Conservation (phyloP, 2,329 filamentous ascomycete genomes). For the Fusarium nelsonii region DNA sequence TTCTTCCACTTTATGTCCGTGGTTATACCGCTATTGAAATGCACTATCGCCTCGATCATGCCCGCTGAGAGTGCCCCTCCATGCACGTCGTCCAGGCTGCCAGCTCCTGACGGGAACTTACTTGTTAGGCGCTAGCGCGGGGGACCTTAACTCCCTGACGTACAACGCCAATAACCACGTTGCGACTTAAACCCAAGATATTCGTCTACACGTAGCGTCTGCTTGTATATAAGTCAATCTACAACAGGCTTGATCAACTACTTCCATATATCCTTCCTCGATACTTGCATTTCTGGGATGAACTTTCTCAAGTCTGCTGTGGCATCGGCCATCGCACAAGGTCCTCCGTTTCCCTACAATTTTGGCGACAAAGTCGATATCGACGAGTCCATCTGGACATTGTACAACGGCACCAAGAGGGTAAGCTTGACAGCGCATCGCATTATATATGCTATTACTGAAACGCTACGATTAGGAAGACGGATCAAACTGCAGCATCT, state of each 20-base stretch:
- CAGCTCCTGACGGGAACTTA: conserved; percentile 1
- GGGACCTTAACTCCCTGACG: conserved; percentile 40
- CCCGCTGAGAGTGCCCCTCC: conserved; percentile 20
- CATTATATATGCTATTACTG: not conserved
- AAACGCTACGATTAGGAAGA: conserved; percentile 75
- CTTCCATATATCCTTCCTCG: not conserved
- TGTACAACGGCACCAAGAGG: conserved; percentile 93
- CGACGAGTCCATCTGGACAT: conserved; percentile 94
- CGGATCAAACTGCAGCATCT: conserved; percentile 93
- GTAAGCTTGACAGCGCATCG: conserved; percentile 61
- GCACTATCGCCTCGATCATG: not conserved
- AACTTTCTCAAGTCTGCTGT: conserved; percentile 98
- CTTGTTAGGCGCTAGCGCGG: conserved; percentile 44
- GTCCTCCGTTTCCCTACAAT: conserved; percentile 90
- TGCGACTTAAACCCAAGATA: conserved; percentile 38
- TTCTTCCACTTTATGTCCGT: too few species aligned
- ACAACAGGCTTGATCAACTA: not conserved
- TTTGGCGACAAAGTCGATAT: conserved; percentile 94
- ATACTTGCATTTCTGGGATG: conserved; percentile 65
- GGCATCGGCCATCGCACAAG: conserved; percentile 95
- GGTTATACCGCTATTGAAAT: too few species aligned
- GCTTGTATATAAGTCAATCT: conserved; percentile 7
- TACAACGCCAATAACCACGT: conserved; percentile 45
- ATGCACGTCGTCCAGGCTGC: not conserved
- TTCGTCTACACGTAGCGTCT: conserved; percentile 9